Percentiles rank a stretch among this genome's conserved stretches.
These are phyloP conservation scores for Termitomyces sp. DNA, from an alignment of 768 basidiomycete species.

Conservation along the genomic window DNA sequence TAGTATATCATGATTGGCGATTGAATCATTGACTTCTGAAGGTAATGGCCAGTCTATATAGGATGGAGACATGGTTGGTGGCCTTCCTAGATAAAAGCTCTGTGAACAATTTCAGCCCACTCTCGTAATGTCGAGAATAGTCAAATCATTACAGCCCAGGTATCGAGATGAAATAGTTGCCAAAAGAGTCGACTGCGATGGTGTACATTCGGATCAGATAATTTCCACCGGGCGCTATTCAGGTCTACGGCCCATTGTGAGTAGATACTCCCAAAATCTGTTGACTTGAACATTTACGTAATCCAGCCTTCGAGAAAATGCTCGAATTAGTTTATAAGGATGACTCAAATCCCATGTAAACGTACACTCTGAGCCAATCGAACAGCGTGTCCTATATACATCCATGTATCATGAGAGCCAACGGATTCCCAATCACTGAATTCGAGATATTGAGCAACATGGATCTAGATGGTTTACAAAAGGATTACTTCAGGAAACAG, in stretches of 20 bases:
- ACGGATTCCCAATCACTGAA: slow-evolving; percentile 45
- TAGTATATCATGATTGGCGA: slow-evolving; percentile 27
- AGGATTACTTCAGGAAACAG: not conserved
- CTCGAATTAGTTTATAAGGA: not conserved
- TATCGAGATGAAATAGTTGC: slow-evolving; percentile 61
- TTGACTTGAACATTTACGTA: slow-evolving; percentile 33
- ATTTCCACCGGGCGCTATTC: slow-evolving; percentile 53
- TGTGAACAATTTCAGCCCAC: slow-evolving; percentile 16
- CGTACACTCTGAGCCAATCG: slow-evolving; percentile 56
- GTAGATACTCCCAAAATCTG: not conserved
- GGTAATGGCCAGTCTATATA: slow-evolving; percentile 57
- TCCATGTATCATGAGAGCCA: slow-evolving; percentile 45
- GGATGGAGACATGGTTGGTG: slow-evolving; percentile 43
- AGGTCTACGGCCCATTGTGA: slow-evolving; percentile 36
- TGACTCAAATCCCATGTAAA: slow-evolving; percentile 5
- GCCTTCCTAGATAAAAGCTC: slow-evolving; percentile 60
- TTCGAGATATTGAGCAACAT: slow-evolving; percentile 47
- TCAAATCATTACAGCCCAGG: slow-evolving; percentile 42
- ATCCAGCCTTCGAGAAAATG: slow-evolving; percentile 31
- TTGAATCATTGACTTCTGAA: slow-evolving; percentile 31
- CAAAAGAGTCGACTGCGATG: slow-evolving; percentile 57
- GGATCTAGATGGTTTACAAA: slow-evolving; percentile 18
- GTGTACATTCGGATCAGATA: slow-evolving; percentile 37
- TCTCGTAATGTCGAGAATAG: not conserved
- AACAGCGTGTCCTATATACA: slow-evolving; percentile 52